Percentiles rank a stretch among this genome's conserved stretches.
phyloP scores from a whole-genome alignment of 805 yeast species.

The Candida bentonensis region DNA sequence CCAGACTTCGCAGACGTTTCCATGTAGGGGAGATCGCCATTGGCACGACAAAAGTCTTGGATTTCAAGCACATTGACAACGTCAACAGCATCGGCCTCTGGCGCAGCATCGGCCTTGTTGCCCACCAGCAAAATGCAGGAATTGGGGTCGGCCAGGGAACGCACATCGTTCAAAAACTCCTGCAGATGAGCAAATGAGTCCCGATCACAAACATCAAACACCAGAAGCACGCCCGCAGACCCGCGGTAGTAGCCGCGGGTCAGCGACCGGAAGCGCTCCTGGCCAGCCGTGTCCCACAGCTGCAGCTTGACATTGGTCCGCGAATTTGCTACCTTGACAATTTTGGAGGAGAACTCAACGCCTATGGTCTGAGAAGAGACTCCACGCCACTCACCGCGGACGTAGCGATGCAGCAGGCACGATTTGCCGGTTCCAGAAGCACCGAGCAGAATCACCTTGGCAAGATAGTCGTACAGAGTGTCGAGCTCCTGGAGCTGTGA shows the following conservation, averaged over 20 bases:
- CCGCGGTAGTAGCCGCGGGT: constrained; percentile 92
- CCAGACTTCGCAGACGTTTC: constrained; percentile 30
- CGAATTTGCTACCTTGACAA: constrained; percentile 21
- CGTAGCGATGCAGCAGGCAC: constrained; percentile 29
- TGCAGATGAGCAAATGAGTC: constrained; percentile 74
- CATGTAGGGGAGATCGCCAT: constrained; percentile 25
- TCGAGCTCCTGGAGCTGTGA: constrained; percentile 10
- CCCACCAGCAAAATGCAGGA: constrained; percentile 86
- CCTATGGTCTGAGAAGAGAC: constrained; percentile 25
- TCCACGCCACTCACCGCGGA: constrained; percentile 22
- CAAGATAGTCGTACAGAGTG: constrained; percentile 22
- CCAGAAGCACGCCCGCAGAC: constrained; percentile 86
- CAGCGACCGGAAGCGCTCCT: constrained; percentile 87
- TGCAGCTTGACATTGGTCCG: constrained; percentile 48
- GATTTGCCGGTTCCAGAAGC: constrained; percentile 36
- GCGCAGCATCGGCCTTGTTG: constrained; percentile 70
- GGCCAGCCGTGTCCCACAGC: constrained; percentile 97
- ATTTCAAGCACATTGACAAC: constrained; percentile 24
- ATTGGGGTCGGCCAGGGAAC: constrained; percentile 83
- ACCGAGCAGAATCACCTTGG: constrained; percentile 28
- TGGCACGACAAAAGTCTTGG: constrained; percentile 19
- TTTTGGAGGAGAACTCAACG: constrained; percentile 26
- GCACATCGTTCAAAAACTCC: constrained; percentile 80
- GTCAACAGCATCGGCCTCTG: constrained; percentile 18
- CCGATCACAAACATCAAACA: constrained; percentile 77